Conservation (phyloP, 169 alveolate genomes). For the Fabrea salina region DNA sequence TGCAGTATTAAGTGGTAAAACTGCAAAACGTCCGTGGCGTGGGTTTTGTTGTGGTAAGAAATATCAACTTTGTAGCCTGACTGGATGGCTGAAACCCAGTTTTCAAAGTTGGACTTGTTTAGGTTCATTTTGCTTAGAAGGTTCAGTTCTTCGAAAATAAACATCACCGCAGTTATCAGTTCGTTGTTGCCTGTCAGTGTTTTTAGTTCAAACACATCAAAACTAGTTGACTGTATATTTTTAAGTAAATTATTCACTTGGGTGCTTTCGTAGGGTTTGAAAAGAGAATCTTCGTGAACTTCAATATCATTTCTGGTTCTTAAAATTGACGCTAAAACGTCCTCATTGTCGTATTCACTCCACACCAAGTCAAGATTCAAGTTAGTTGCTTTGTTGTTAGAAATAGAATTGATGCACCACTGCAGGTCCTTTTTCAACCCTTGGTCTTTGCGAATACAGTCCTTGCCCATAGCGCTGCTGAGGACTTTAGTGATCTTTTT, state of each 20-base stretch:
- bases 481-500: too few species aligned
- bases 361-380: too few species aligned
- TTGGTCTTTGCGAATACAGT: too few species aligned
- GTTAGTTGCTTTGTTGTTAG: too few species aligned
- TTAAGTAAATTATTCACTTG: not conserved
- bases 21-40: slow-evolving; percentile 84
- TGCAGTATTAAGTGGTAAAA: slow-evolving; percentile 50
- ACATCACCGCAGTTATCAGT: not conserved
- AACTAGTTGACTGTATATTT: not conserved
- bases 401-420: too few species aligned
- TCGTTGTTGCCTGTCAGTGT: not conserved
- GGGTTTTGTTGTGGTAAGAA: slow-evolving; percentile 84
- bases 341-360: too few species aligned
- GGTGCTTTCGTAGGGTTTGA: too few species aligned
- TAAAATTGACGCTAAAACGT: too few species aligned
- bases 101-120: not conserved
- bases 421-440: too few species aligned
- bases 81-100: slow-evolving; percentile 4
- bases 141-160: not conserved
- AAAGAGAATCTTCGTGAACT: too few species aligned
- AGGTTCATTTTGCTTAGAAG: not conserved
- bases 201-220: slow-evolving; percentile 12
- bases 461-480: too few species aligned
- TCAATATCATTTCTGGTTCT: too few species aligned
- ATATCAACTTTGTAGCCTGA: slow-evolving; percentile 52